phyloP scores from a whole-genome alignment of 1,139 yeast species.

The Arxiozyma telluris region DNA sequence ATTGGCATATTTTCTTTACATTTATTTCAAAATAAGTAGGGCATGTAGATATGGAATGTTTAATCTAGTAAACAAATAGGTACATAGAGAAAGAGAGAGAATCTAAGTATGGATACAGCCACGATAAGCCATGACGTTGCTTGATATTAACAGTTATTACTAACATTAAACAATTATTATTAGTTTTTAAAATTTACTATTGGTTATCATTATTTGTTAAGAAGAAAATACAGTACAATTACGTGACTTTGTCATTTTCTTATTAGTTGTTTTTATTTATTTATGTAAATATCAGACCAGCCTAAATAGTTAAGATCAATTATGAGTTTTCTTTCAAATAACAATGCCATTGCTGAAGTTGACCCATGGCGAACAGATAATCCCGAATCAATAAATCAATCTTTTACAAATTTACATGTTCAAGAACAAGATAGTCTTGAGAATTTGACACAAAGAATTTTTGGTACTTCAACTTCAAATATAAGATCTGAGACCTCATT shows the following conservation, averaged over 20 bases:
- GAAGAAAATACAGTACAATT: not conserved
- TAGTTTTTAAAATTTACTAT: not conserved
- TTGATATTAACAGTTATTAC: not conserved
- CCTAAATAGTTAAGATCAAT: not conserved
- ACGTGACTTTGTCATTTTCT: not conserved
- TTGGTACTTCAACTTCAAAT: not conserved
- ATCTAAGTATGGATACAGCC: not conserved
- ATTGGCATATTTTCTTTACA: not conserved
- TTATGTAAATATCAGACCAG: not conserved
- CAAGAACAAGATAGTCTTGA: not conserved
- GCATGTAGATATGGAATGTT: not conserved
- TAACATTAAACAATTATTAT: not conserved
- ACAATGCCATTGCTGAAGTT: conserved; percentile 1
- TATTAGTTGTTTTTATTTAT: not conserved
- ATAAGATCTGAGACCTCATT: not conserved
- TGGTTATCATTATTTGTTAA: not conserved
- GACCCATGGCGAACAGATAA: conserved; percentile 5
- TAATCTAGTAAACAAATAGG: not conserved
- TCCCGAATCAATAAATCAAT: not conserved
- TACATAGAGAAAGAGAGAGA: not conserved
- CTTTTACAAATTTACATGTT: not conserved
- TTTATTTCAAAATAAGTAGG: not conserved
- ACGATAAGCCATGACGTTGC: not conserved
- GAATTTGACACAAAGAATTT: conserved; percentile 2
- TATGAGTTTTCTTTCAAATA: conserved; percentile 1